phyloP scores from a whole-genome alignment of 371 early-diverging fungal species.

The Circinella umbellata region DNA sequence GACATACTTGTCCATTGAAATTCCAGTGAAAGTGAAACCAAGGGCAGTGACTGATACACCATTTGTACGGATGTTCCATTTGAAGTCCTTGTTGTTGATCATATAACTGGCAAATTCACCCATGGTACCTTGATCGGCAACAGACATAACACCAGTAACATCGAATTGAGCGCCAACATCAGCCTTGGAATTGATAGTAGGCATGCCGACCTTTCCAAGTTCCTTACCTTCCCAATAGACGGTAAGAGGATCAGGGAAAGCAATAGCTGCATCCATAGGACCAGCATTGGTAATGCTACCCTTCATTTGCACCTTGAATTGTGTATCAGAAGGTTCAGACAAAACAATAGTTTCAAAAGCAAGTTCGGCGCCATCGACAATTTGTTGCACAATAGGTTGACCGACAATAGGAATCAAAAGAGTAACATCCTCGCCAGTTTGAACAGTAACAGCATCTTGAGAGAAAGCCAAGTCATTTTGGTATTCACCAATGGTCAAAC shows the following conservation, averaged over 20 bases:
- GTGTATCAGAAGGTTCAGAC: conserved; percentile 47
- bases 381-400: conserved; percentile 56
- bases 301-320: conserved; percentile 52
- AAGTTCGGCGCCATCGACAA: conserved; percentile 54
- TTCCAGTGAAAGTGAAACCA: conserved; percentile 60
- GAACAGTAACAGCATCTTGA: conserved; percentile 48
- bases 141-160: conserved; percentile 50
- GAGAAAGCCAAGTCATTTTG: conserved; percentile 45
- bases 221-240: conserved; percentile 58
- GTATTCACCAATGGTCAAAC: conserved; percentile 57
- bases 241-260: conserved; percentile 55
- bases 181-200: conserved; percentile 47
- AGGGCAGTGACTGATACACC: conserved; percentile 62
- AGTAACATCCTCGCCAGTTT: conserved; percentile 48
- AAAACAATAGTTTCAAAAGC: conserved; percentile 49
- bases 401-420: conserved; percentile 58
- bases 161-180: conserved; percentile 54
- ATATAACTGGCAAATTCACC: conserved; percentile 56
- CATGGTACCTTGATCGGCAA: conserved; percentile 50
- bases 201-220: conserved; percentile 57
- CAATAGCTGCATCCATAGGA: conserved; percentile 58
- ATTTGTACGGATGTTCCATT: conserved; percentile 60
- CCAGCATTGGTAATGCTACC: conserved; percentile 65
- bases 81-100: conserved; percentile 59
- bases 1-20: conserved; percentile 58